These are phyloP conservation scores for Dioscorea zingiberensis DNA, from an alignment of 106 monocot species.

Conservation along the genomic window DNA sequence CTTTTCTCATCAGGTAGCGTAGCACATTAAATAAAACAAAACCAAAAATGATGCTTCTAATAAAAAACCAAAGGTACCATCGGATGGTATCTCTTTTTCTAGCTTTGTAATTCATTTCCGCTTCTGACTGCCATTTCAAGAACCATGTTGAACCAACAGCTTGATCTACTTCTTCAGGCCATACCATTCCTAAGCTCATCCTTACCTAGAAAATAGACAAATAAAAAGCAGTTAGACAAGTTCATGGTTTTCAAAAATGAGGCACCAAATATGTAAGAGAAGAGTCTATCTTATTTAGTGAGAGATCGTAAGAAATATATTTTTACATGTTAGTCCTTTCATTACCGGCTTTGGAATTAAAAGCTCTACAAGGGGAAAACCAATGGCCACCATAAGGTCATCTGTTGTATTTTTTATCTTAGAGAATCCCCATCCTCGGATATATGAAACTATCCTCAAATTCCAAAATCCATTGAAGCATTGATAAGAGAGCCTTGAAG, in stretches of 20 bases:
- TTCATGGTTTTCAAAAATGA: no score
- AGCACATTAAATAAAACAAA: constrained; percentile 56
- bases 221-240: background rate
- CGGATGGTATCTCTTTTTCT: constrained; percentile 39
- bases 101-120: constrained; percentile 55
- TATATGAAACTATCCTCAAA: constrained; percentile 32
- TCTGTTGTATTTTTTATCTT: constrained; percentile 63
- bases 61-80: constrained; percentile 72
- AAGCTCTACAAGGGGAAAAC: constrained; percentile 64
- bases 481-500: constrained; percentile 29
- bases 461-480: constrained; percentile 57
- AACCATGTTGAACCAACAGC: constrained; percentile 82
- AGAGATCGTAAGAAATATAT: no score
- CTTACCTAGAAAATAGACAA: constrained; percentile 37
- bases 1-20: constrained; percentile 35
- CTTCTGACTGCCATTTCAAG: constrained; percentile 81
- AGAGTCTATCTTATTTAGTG: no score
- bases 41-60: constrained; percentile 52
- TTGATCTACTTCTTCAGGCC: constrained; percentile 87
- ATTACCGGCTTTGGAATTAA: constrained; percentile 66
- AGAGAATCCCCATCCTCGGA: constrained; percentile 22
- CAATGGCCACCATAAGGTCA: constrained; percentile 57
- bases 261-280: no score
- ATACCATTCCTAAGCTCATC: constrained; percentile 75
- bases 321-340: background rate